Conservation (phyloP, 1,284 basidiomycete species). For the Melampsora americana region DNA sequence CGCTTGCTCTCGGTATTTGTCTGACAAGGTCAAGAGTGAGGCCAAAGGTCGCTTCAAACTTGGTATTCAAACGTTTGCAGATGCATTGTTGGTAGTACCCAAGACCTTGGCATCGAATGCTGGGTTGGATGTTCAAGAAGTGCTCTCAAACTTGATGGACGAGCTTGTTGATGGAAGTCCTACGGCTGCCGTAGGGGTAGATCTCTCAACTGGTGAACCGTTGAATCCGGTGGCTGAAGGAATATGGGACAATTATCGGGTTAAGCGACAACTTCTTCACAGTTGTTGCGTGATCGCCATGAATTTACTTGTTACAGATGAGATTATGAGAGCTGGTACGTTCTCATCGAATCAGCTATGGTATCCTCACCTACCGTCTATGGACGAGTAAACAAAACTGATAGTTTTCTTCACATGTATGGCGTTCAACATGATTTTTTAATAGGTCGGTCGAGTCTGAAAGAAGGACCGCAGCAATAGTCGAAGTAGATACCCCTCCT, state of each 20-base stretch:
- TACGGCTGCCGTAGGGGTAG: constrained; percentile 75
- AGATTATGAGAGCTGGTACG: constrained; percentile 66
- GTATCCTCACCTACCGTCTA: no score
- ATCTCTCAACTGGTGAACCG: constrained; percentile 89
- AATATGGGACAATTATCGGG: constrained; percentile 98
- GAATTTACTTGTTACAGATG: constrained; percentile 66
- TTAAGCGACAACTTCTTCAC: constrained; percentile 97
- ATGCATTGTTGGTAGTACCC: constrained; percentile 88
- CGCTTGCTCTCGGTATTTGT: constrained; percentile 79
- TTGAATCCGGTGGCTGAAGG: constrained; percentile 93
- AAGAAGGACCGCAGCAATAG: constrained; percentile 42
- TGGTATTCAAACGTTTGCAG: constrained; percentile 95
- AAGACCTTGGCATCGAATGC: constrained; percentile 96
- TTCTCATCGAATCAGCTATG: constrained; percentile 13
- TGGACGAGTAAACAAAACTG: no score
- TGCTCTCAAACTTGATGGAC: constrained; percentile 80
- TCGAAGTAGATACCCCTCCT: neutral
- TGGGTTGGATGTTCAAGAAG: constrained; percentile 95
- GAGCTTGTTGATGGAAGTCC: constrained; percentile 70
- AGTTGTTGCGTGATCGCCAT: constrained; percentile 91
- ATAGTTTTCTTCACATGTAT: no score
- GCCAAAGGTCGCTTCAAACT: constrained; percentile 97
- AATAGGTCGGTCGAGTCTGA: constrained; percentile 42
- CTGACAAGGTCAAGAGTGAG: constrained; percentile 68
- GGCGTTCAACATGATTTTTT: neutral